Evolutionary conservation across 192 early-diverging fungal species (phyloP), one percentile per base, ranked within the genome.

Genomic region (Coemansia sp.): DNA sequence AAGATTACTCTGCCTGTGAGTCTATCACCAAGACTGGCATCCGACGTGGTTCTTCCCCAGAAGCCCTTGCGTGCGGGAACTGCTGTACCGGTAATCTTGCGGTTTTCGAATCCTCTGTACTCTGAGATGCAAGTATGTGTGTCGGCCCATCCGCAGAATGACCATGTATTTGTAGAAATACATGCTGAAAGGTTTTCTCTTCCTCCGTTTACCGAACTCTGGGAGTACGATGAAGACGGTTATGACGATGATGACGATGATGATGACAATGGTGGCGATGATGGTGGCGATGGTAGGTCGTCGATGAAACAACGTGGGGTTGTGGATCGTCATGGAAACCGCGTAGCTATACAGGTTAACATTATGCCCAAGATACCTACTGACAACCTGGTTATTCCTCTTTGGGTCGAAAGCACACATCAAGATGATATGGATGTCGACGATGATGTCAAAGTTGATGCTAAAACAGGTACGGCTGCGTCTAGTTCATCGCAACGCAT

Each of bases 31-130:
- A 59, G 68, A 70, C 45, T 48, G 14, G 45, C 45, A 48, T 63
- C 72, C 15, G 53, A 64, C 54, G 56, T 55, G 71, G 60, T 72
- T 55, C 37, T 79, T 64, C 51, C 70, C 20, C 41, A 53, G 62
- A 68, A 14, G 35, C 85, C 79, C 64, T 73, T 73, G 65, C 75
- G 51, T 70, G 82, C 66, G 62, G 73, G 60, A 39, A 77, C 81
- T 12, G 77, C 86, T 38, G 72, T 68, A 22, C 66, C 76, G 2
- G 38, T 93, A 34, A 83, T 89, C 2, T 65, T 96, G 18, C 87
- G 90, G 32, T 93, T 96, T 80, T 86, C 89, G 18, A 95, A 96
- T 66, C 95, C 95, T 14, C 76, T 90, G 2, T 90, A 95, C 52
- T 87, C 90, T 20, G 90, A 89, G 58, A 90, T 91, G 56, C 71